These are phyloP conservation scores for Sapria himalayana DNA, from an alignment of 345 rosid species.

Conservation along the genomic window DNA sequence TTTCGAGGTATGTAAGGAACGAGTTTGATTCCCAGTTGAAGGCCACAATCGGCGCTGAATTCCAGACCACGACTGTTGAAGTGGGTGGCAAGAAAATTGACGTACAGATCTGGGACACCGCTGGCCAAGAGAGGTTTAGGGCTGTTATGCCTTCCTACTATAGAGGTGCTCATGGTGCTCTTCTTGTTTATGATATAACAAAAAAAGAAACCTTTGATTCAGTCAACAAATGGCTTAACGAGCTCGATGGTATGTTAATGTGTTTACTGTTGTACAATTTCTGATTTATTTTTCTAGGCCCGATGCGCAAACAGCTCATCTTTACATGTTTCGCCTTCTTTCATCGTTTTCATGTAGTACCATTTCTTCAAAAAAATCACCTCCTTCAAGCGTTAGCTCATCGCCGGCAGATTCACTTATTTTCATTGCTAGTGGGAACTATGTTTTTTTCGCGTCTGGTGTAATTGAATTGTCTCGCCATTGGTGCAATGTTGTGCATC, in stretches of 20 bases:
- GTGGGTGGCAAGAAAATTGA: constrained; percentile 80
- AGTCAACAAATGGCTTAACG: constrained; percentile 78
- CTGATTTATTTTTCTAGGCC: too few species aligned
- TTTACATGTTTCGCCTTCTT: background rate
- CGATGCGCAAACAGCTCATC: too few species aligned
- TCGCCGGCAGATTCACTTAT: background rate
- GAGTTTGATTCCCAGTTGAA: constrained; percentile 79
- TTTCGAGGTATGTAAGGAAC: constrained; percentile 59
- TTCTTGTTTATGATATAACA: constrained; percentile 74
- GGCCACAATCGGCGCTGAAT: constrained; percentile 87
- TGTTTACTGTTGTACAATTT: background rate
- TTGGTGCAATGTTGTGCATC: constrained; percentile 46
- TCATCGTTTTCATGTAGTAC: background rate
- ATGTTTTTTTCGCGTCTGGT: background rate
- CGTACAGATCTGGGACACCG: constrained; percentile 98
- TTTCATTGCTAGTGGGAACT: background rate
- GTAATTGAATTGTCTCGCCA: constrained; percentile 16
- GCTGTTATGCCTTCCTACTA: constrained; percentile 95
- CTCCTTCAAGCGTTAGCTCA: background rate
- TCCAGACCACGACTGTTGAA: constrained; percentile 66
- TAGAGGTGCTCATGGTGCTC: constrained; percentile 87
- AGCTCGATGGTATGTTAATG: constrained; percentile 40
- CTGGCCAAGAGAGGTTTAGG: constrained; percentile 87
- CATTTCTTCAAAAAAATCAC: background rate
- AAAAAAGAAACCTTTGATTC: constrained; percentile 54